These are phyloP conservation scores for Cinnamomum chago DNA, from an alignment of 164 flowering plant genomes.

Conservation along the genomic window DNA sequence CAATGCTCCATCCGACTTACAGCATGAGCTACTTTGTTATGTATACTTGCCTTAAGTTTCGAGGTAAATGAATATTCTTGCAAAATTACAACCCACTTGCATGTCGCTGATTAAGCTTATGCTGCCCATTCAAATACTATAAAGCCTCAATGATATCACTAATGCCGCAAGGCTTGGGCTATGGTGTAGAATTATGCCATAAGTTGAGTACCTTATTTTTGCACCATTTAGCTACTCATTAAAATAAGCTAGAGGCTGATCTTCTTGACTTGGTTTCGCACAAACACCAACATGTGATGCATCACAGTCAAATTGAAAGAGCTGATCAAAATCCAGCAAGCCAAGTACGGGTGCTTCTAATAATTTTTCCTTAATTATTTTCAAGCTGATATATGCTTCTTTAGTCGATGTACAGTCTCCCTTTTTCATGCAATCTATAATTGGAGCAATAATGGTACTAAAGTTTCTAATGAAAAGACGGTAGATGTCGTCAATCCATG, in stretches of 20 bases:
- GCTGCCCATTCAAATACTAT: too few species aligned
- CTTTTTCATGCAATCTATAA: background rate
- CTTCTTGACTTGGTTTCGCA: background rate
- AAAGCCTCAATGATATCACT: background rate
- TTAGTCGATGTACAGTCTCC: background rate
- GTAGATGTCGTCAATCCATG: conserved; percentile 5
- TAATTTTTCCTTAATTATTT: background rate
- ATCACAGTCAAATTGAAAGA: background rate
- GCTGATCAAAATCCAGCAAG: background rate
- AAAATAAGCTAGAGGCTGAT: background rate
- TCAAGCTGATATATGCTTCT: background rate
- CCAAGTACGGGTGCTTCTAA: background rate
- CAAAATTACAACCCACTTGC: too few species aligned
- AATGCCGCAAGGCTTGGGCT: background rate
- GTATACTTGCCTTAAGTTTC: too few species aligned
- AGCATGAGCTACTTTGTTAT: too few species aligned
- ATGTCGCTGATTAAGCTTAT: too few species aligned
- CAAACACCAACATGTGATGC: background rate
- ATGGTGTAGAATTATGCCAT: conserved; percentile 3
- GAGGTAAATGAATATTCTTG: too few species aligned
- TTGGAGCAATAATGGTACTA: conserved; percentile 1
- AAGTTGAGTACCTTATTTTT: background rate
- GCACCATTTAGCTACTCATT: background rate
- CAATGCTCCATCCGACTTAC: too few species aligned
- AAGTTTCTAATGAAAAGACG: conserved; percentile 3